These are phyloP conservation scores for Dactylellina haptotyla DNA, from an alignment of 2,329 filamentous ascomycete species.

Conservation along the genomic window DNA sequence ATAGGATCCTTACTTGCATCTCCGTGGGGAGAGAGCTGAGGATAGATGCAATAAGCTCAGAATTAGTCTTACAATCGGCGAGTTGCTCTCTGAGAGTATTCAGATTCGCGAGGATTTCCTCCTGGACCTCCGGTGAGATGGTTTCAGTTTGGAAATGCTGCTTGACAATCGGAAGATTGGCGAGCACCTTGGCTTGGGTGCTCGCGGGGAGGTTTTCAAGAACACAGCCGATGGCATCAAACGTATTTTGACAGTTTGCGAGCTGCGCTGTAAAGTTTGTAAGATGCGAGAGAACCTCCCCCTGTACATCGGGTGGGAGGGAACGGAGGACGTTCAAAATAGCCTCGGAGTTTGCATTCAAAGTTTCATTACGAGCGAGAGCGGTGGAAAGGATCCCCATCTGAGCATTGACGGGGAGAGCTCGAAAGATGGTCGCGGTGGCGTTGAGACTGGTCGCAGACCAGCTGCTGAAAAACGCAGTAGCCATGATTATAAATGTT, in stretches of 20 bases:
- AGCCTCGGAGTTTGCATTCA: neutral
- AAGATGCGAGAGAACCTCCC: slow-evolving; percentile 7
- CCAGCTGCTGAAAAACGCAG: slow-evolving; percentile 15
- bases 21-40: neutral
- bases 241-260: neutral
- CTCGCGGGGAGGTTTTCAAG: neutral
- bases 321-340: slow-evolving; percentile 2
- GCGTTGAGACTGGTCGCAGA: slow-evolving; percentile 13
- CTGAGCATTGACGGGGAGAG: slow-evolving; percentile 17
- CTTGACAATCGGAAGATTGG: slow-evolving; percentile 3
- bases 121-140: neutral
- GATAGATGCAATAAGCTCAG: neutral
- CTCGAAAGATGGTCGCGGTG: slow-evolving; percentile 7
- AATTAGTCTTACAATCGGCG: neutral
- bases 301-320: slow-evolving; percentile 2
- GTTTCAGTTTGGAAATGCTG: neutral
- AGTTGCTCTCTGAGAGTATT: neutral
- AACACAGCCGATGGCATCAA: neutral
- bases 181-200: neutral
- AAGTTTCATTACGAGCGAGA: slow-evolving; percentile 2
- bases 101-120: slow-evolving; percentile 3
- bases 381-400: slow-evolving; percentile 6
- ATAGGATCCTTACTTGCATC: slow-evolving; percentile 4
- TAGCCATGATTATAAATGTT: slow-evolving; percentile 1
- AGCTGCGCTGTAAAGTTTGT: neutral